Evolutionary conservation across 2,329 filamentous ascomycete species (phyloP).

Genomic region (Neospermospora avenae): DNA sequence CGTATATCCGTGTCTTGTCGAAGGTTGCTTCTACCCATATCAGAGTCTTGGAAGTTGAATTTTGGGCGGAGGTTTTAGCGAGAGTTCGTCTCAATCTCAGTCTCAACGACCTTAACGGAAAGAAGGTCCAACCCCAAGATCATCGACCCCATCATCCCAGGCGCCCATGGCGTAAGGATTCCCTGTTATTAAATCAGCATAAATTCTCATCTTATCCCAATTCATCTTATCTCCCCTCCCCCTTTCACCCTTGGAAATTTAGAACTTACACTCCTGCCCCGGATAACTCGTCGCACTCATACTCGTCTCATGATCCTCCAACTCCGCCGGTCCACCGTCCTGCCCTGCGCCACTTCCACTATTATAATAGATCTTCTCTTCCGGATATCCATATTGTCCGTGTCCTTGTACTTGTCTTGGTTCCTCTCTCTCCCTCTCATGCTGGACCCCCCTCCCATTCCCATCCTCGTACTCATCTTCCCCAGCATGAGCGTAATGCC

Average conservation of each 20-base stretch:
- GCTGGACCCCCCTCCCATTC: background rate
- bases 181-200: background rate
- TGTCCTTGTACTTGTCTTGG: too few species aligned
- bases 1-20: too few species aligned
- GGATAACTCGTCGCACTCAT: conserved; percentile 70
- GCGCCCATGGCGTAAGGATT: conserved; percentile 15
- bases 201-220: background rate
- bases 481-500: too few species aligned
- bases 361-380: conserved; percentile 49
- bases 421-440: too few species aligned
- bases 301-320: conserved; percentile 42
- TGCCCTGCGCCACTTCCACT: background rate
- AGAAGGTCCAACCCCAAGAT: background rate
- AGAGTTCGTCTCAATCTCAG: too few species aligned
- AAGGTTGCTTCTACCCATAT: too few species aligned
- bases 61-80: too few species aligned
- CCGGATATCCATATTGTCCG: conserved; percentile 35
- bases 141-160: conserved; percentile 16
- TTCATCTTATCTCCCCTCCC: background rate
- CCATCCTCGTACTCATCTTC: too few species aligned
- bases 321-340: conserved; percentile 38
- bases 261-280: conserved; percentile 58
- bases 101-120: too few species aligned
- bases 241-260: background rate
- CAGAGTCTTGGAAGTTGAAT: too few species aligned